phyloP scores from a whole-genome alignment of 257 asterid species.

The Knoxia roxburghii region DNA sequence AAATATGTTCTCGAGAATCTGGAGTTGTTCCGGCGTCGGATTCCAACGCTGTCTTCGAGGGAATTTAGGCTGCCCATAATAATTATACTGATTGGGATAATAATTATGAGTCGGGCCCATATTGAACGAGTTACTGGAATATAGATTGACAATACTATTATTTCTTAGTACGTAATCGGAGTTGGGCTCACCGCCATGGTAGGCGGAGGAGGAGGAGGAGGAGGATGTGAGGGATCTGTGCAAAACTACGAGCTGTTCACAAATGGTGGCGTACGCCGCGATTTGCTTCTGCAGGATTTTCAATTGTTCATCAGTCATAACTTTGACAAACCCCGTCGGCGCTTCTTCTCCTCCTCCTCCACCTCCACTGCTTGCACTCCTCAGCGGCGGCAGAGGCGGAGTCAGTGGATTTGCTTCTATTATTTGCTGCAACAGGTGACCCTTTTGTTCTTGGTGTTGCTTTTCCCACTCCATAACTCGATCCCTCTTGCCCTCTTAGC shows the following conservation, averaged over 20 bases:
- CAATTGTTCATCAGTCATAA: slow-evolving; percentile 65
- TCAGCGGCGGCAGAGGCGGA: background rate
- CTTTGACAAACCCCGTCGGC: background rate
- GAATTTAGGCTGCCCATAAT: background rate
- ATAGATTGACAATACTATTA: background rate
- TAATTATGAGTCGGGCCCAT: background rate
- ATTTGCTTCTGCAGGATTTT: slow-evolving; percentile 83
- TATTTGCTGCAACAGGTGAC: background rate
- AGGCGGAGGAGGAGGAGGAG: no score
- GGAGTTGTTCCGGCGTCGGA: slow-evolving; percentile 24
- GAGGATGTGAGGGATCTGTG: slow-evolving; percentile 63
- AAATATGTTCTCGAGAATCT: slow-evolving; percentile 18
- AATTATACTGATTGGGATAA: background rate
- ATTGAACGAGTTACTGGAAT: background rate
- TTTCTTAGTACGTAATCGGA: slow-evolving; percentile 17
- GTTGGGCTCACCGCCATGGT: slow-evolving; percentile 37
- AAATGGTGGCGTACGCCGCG: slow-evolving; percentile 70
- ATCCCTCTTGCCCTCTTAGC: no score
- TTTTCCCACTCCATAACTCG: background rate
- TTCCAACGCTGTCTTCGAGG: slow-evolving; percentile 26
- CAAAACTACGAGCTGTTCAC: slow-evolving; percentile 72
- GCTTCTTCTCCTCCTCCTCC: background rate
- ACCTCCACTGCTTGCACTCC: no score
- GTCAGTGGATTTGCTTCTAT: background rate
- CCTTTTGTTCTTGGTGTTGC: background rate